Base-by-base conservation (phyloP, 345 rosid genomes). In the Citrus hindsii region DNA sequence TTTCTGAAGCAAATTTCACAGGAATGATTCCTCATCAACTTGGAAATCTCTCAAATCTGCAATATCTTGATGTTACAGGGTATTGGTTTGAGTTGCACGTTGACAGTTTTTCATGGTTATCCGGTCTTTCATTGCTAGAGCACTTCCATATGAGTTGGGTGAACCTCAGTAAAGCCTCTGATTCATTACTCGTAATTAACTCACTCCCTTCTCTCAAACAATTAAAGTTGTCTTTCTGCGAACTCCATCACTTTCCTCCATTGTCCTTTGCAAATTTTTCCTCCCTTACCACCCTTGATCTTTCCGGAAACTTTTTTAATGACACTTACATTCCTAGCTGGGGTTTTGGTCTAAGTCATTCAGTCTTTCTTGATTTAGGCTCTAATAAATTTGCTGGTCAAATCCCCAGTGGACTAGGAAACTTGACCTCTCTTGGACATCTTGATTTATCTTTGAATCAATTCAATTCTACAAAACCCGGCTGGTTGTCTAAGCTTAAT, bases 11-110 rank as follows among this genome's bases (percentile, higher is more conserved):
- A 24, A 51, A 74, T n/a, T 86, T 83, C 51, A 51, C 8, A 1
- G 86, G 83, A 48, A 2, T 9, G 75, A 33, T 84, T 73, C 83
- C 84, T 24, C 74, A 56, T 14, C 77, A 79, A 61, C 79, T 84
- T 2, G 85, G 83, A 9, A 82, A 80, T 28, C 87, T 84, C 24
- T 67, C 86, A 3, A 69, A 79, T 62, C 35, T 84, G 18, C 73
- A 30, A 2, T 78, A 16, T 21, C 83, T 80, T 16, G 76, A 76
- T 62, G 66, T n/a, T n/a, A n/a, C n/a, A n/a, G n/a, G n/a, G n/a
- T n/a, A n/a, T n/a, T n/a, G n/a, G n/a, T n/a, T n/a, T n/a, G n/a
- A n/a, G 38, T 37, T 37, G 1, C 38, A 1, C 8, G 38, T 0
- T 0, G 38, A 37, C 2, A 37, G 2, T 37, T 0, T 37, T 18